Conservation (phyloP, 306 rosid genomes). For the Hippophae gyantsensis region DNA sequence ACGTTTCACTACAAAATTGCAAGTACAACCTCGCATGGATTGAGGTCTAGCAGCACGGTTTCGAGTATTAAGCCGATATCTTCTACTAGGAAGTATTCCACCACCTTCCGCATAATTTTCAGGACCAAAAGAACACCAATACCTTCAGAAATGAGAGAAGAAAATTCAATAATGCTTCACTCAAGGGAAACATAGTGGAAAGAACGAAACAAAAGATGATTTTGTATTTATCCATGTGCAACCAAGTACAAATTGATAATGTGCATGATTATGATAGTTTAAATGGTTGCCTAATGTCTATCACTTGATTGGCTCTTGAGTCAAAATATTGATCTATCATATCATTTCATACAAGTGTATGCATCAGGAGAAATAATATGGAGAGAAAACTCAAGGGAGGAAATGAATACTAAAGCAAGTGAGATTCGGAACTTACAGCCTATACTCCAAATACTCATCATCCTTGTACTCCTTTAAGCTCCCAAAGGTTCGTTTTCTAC, state of each 20-base stretch:
- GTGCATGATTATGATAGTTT: too few relatives aligned
- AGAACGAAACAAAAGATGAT: background rate
- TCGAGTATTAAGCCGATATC: constrained; percentile 87
- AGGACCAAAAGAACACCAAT: constrained; percentile 97
- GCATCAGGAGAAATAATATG: background rate
- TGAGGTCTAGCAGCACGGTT: constrained; percentile 99
- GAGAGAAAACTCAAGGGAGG: background rate
- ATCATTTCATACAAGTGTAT: background rate
- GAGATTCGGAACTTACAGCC: constrained; percentile 52
- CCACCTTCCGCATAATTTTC: constrained; percentile 97
- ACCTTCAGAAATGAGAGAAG: constrained; percentile 38
- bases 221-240: background rate
- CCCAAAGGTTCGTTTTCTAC: constrained; percentile 59
- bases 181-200: background rate
- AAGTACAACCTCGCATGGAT: constrained; percentile 91
- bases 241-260: too few relatives aligned
- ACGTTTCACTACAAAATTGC: constrained; percentile 87
- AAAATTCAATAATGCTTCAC: constrained; percentile 8
- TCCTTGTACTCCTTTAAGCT: constrained; percentile 77
- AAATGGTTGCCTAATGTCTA: too few relatives aligned
- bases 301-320: too few relatives aligned
- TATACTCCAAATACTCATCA: constrained; percentile 86
- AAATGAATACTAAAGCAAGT: constrained; percentile 11
- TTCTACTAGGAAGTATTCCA: constrained; percentile 76
- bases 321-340: background rate